Conservation (phyloP, 1,139 yeast genomes). For the Pichia sp. region DNA sequence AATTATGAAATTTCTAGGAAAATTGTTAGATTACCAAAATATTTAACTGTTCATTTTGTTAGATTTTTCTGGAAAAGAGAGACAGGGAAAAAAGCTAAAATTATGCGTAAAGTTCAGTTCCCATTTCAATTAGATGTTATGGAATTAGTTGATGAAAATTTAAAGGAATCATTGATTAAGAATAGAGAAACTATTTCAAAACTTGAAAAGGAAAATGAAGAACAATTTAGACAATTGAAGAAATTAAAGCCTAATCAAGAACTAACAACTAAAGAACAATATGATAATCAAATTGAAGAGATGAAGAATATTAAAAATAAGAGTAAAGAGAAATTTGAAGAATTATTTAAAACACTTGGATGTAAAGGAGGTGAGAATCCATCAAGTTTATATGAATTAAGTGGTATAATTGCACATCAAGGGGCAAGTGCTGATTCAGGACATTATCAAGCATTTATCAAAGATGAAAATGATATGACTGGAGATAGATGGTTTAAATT, state of each 20-base stretch:
- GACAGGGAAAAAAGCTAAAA: constrained; percentile 84
- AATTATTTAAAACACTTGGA: constrained; percentile 37
- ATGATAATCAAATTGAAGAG: constrained; percentile 45
- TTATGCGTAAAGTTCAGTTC: constrained; percentile 86
- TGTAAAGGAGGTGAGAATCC: constrained; percentile 65
- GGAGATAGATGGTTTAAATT: constrained; percentile 89
- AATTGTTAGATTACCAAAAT: constrained; percentile 78
- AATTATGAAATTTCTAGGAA: constrained; percentile 61
- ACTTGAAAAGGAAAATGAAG: constrained; percentile 70
- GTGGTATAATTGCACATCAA: constrained; percentile 82
- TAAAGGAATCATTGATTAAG: constrained; percentile 58
- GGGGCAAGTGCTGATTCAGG: constrained; percentile 98
- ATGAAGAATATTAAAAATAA: constrained; percentile 40
- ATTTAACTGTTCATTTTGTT: constrained; percentile 84
- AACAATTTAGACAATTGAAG: constrained; percentile 68
- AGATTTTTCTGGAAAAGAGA: constrained; percentile 95
- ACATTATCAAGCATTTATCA: constrained; percentile 87
- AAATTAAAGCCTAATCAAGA: constrained; percentile 42
- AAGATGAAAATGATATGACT: constrained; percentile 55
- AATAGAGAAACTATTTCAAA: constrained; percentile 73
- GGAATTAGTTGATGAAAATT: constrained; percentile 73
- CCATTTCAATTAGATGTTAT: constrained; percentile 89
- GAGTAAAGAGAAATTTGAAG: constrained; percentile 40
- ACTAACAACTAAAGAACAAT: constrained; percentile 32
- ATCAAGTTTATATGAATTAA: constrained; percentile 76